Base-by-base conservation (phyloP, 2,329 filamentous ascomycete genomes). In the Aspergillus persii region DNA sequence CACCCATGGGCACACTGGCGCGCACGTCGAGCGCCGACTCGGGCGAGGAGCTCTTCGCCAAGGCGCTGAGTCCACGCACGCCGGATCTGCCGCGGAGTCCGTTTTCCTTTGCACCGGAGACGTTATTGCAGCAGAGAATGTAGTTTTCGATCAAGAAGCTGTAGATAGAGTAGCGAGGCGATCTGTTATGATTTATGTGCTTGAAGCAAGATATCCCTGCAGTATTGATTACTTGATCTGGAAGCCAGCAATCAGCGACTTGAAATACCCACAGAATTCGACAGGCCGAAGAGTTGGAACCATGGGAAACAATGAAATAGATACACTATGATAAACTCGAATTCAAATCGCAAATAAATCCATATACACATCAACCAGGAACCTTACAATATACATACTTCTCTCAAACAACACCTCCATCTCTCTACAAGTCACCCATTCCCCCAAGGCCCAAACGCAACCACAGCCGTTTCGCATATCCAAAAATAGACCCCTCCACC, bases 41-140 rank as follows among this genome's bases (percentile, higher is more conserved):
- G 0, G 89, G 92, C 65, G 92, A 96, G 59, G 93, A 90, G 46
- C 81, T 96, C 2, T 97, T 97, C 71, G 92, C 92, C 0, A 83
- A 96, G 54, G 92, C 91, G 1, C 86, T 96, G 77, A 94, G 90
- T 69, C 92, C 92, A 1, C 83, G 92, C 53, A 93, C 90, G 68
- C 92, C 92, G 0, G 92, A 96, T 66, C 92, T 95, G 81, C 86
- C 87, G 55, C 90, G 87, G 67, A 93, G 90, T 70, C 92, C 92
- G 0, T 97, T 96, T 70, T 85, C 83, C 3, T 85, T 88, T 71
- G 75, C 77, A 31, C 72, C 73, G n/a, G 62, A 66, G 56, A 56
- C 59, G 7, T 51, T 67, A 58, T 57, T 41, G 36, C 12, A 41
- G 15, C 36, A 41, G 36, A 41, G 62, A 39, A 64, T 66, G 61